A percentile compares a stretch with the other conserved stretches of the same genome.
phyloP scores from a whole-genome alignment of 225 moss, liverwort and hornwort species.

The Asterella californica region DNA sequence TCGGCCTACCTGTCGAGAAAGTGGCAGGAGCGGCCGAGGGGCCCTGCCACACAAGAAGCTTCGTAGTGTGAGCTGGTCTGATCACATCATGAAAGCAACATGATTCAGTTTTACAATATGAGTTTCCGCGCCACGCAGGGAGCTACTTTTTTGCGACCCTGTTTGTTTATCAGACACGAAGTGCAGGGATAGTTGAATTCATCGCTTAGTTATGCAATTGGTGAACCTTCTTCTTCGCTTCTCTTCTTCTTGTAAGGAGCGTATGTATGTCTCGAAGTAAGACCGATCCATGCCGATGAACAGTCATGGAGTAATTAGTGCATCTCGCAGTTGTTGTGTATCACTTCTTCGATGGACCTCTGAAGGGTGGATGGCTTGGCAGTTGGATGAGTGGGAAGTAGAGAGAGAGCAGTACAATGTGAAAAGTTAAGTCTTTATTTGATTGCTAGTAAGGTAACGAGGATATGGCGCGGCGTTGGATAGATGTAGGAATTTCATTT shows the following conservation, averaged over 20 bases:
- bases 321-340: neutral
- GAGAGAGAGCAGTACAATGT: neutral
- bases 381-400: neutral
- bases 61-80: neutral
- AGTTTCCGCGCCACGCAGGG: too few species aligned
- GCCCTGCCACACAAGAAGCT: neutral
- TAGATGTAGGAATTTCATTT: neutral
- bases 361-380: neutral
- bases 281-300: neutral
- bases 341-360: neutral
- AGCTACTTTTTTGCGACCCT: neutral
- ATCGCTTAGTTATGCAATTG: neutral
- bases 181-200: neutral
- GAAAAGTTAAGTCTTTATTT: neutral
- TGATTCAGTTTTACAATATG: too few species aligned
- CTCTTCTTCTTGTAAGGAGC: neutral
- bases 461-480: neutral
- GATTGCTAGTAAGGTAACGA: neutral
- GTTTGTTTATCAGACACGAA: neutral
- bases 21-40: neutral
- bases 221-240: neutral
- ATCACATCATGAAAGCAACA: neutral
- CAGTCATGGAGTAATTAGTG: neutral
- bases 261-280: neutral
- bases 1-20: slow-evolving; percentile 4